A percentile compares a stretch with the other conserved stretches of the same genome.
These are phyloP conservation scores for Lepidium africanum DNA, from an alignment of 345 rosid genomes.

Conservation along the genomic window DNA sequence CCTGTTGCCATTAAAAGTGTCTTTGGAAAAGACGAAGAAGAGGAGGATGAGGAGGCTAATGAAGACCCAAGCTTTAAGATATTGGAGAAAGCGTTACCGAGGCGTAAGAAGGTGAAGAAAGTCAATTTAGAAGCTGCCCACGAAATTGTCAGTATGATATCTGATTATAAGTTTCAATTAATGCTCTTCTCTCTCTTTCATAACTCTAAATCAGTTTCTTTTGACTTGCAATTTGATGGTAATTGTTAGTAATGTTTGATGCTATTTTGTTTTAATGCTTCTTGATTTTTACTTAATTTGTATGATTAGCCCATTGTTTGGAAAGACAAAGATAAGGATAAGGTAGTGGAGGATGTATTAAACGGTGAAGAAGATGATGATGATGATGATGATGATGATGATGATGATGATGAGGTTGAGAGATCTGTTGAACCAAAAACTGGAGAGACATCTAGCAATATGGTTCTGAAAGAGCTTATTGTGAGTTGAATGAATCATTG, in stretches of 20 bases:
- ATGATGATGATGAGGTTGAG: slow-evolving; percentile 15
- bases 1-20: neutral
- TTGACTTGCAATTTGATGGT: neutral
- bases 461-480: slow-evolving; percentile 81
- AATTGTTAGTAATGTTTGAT: neutral
- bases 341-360: slow-evolving; percentile 20
- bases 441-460: slow-evolving; percentile 39
- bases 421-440: slow-evolving; percentile 24
- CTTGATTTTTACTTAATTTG: neutral
- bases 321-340: slow-evolving; percentile 32
- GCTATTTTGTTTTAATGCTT: slow-evolving; percentile 3
- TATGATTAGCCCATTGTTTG: slow-evolving; percentile 28
- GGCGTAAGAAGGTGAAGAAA: slow-evolving; percentile 33
- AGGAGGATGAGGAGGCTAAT: slow-evolving; percentile 62
- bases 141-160: slow-evolving; percentile 36
- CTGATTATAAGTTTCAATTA: neutral
- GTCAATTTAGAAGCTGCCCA: neutral
- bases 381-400: no score
- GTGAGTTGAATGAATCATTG: slow-evolving; percentile 48
- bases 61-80: slow-evolving; percentile 77
- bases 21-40: slow-evolving; percentile 20
- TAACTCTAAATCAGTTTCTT: neutral
- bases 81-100: slow-evolving; percentile 59
- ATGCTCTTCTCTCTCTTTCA: neutral
- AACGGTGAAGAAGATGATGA: slow-evolving; percentile 33